Evolutionary conservation across 768 basidiomycete genomes (phyloP), one percentile per base, ranked within the genome.

Genomic region (Rhodotorula taiwanensis): DNA sequence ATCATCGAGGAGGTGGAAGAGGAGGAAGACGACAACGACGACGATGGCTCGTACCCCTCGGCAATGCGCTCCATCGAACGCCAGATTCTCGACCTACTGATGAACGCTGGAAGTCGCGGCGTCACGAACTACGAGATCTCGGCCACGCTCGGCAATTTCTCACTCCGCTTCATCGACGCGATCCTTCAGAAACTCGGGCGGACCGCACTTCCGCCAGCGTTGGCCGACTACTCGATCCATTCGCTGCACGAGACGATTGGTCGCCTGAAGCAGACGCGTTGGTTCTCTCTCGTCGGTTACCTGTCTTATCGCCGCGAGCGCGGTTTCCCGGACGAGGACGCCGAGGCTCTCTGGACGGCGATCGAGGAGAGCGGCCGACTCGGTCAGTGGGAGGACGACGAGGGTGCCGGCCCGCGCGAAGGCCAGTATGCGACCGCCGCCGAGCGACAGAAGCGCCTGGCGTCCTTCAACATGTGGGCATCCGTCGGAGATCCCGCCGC

Each of bases 201-300:
- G 71, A 79, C 73, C 62, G 79, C 78, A 15, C 83, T 84, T 20
- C 89, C 89, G 81, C 9, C 88, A 90, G 74, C 81, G 92, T 20
- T 78, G 79, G 55, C 28, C 31, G 87, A 91, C 74, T 78, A 88
- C 44, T 81, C 83, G 31, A 81, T 89, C 53, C 81, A 81, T 27
- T 82, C 84, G 42, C 75, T 88, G 33, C 85, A 86, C 81, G 93
- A 95, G 76, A 88, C 83, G 1, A 80, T 81, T 66, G 89, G 89
- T 8, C 83, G 90, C 41, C 89, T 97, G 76, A 85, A 90, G 33
- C 86, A 89, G 28, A 83, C 89, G 74, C 81, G 89, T 66, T 89
- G 89, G 73, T 92, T 83, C 77, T 88, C 88, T 0, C 74, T 86
- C 48, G 80, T 81, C 3, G 82, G 84, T 34, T 94, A 88, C 75